These are phyloP conservation scores for Carex littledalei DNA, from an alignment of 176 grass and related monocot genomes.

Conservation along the genomic window DNA sequence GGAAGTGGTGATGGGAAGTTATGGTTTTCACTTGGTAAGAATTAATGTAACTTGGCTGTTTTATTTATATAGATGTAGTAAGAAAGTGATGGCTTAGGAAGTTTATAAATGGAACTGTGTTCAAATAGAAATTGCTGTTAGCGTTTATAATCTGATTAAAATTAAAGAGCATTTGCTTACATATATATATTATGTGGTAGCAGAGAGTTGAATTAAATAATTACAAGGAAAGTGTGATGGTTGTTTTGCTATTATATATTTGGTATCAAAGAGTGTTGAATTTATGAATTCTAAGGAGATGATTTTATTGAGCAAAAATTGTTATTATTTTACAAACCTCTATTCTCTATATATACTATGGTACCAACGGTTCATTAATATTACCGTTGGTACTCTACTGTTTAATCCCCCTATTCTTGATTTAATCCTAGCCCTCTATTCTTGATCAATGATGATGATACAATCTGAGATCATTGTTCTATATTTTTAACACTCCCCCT, in stretches of 20 bases:
- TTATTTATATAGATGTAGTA: neutral
- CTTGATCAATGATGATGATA: too few relatives aligned
- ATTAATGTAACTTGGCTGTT: neutral
- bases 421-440: too few relatives aligned
- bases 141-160: neutral
- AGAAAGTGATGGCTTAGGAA: neutral
- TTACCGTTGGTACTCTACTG: too few relatives aligned
- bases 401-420: too few relatives aligned
- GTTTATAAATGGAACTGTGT: neutral
- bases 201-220: slow-evolving; percentile 7
- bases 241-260: neutral
- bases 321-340: too few relatives aligned
- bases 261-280: neutral
- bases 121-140: neutral
- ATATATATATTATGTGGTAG: neutral
- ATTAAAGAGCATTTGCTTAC: neutral
- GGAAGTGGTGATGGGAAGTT: neutral
- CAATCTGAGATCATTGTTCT: too few relatives aligned
- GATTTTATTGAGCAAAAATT: too few relatives aligned
- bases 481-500: too few relatives aligned
- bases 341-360: too few relatives aligned
- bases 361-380: too few relatives aligned
- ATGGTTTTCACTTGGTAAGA: neutral
- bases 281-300: too few relatives aligned
- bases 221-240: neutral